phyloP scores from a whole-genome alignment of 805 yeast genomes.

The Zygotorulaspora chibaensis region DNA sequence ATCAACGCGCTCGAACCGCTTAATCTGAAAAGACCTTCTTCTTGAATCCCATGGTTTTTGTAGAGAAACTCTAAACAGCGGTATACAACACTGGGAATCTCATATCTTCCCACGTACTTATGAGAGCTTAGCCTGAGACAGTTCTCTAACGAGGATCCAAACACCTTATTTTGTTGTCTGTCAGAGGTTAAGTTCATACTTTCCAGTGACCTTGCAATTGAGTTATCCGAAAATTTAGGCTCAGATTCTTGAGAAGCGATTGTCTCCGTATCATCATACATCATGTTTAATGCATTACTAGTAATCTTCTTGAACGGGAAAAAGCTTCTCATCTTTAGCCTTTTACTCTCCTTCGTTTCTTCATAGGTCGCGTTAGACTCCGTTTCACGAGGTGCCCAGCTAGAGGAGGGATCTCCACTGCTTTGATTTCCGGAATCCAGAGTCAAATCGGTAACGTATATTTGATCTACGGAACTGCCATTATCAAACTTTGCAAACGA shows the following conservation, averaged over 20 bases:
- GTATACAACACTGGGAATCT: slow-evolving; percentile 67
- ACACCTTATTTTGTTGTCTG: slow-evolving; percentile 41
- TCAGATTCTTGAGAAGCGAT: slow-evolving; percentile 10
- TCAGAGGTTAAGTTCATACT: slow-evolving; percentile 26
- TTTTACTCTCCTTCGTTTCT: slow-evolving; percentile 38
- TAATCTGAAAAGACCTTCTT: slow-evolving; percentile 86
- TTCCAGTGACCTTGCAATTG: slow-evolving; percentile 31
- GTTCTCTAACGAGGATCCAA: slow-evolving; percentile 59
- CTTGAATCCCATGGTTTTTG: slow-evolving; percentile 65
- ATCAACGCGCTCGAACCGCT: slow-evolving; percentile 84
- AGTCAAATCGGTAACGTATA: slow-evolving; percentile 21
- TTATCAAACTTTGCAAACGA: slow-evolving; percentile 7
- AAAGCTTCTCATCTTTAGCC: slow-evolving; percentile 51
- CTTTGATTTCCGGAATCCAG: slow-evolving; percentile 1
- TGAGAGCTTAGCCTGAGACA: slow-evolving; percentile 52
- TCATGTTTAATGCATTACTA: slow-evolving; percentile 12
- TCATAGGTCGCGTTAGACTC: slow-evolving; percentile 21
- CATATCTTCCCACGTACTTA: slow-evolving; percentile 33
- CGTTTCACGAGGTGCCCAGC: slow-evolving; percentile 14
- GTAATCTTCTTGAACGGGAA: slow-evolving; percentile 50
- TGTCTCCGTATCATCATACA: slow-evolving; percentile 10
- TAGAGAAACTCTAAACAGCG: slow-evolving; percentile 69
- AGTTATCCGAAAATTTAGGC: slow-evolving; percentile 17
- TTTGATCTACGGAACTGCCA: slow-evolving; percentile 15
- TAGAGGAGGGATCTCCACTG: slow-evolving; percentile 4